These are phyloP conservation scores for Aspergillus kassunensis DNA, from an alignment of 495 filamentous ascomycete species.

Conservation along the genomic window DNA sequence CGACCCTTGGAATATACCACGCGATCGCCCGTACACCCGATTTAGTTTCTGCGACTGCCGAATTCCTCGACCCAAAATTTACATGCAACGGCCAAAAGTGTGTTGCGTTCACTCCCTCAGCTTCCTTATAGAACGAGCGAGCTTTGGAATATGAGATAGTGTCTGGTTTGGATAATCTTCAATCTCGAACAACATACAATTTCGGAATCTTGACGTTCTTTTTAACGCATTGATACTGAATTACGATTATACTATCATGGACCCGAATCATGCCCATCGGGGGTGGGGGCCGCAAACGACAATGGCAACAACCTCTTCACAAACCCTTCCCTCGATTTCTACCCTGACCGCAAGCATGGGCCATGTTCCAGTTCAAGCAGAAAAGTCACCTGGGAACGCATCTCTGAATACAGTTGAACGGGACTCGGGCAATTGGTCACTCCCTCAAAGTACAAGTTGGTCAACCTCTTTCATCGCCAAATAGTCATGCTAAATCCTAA, in stretches of 20 bases:
- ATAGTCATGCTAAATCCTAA: slow-evolving; percentile 19
- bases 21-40: background rate
- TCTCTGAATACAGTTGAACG: slow-evolving; percentile 49
- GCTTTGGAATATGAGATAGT: slow-evolving; percentile 30
- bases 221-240: background rate
- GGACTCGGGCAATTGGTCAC: slow-evolving; percentile 50
- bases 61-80: background rate
- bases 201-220: background rate
- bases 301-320: slow-evolving; percentile 27
- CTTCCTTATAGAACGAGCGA: too few relatives aligned
- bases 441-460: slow-evolving; percentile 49
- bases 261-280: slow-evolving; percentile 37
- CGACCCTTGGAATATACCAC: background rate
- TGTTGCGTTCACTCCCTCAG: background rate
- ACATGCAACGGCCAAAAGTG: background rate
- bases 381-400: slow-evolving; percentile 42
- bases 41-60: background rate
- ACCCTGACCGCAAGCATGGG: slow-evolving; percentile 45
- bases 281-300: slow-evolving; percentile 42
- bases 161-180: background rate
- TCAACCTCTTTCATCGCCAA: slow-evolving; percentile 10
- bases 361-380: slow-evolving; percentile 22
- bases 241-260: slow-evolving; percentile 26
- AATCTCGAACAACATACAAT: background rate
- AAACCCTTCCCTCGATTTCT: slow-evolving; percentile 47